phyloP scores from a whole-genome alignment of 139 green algal genomes.

The Chlamydomonas eustigma region DNA sequence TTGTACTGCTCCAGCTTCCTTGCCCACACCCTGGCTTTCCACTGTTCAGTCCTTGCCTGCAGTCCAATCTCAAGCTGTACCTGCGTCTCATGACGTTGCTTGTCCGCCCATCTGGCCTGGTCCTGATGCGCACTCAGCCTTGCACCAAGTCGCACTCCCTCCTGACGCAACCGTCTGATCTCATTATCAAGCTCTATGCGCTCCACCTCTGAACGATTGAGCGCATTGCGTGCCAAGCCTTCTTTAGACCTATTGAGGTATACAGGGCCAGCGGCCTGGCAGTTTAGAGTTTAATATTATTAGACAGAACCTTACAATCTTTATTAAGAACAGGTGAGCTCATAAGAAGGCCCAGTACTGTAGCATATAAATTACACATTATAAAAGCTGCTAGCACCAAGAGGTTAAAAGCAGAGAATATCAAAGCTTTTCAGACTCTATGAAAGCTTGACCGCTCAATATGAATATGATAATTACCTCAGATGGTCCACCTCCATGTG shows the following conservation, averaged over 20 bases:
- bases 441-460: no score
- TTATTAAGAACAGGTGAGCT: no score
- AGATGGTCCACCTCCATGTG: slow-evolving; percentile 54
- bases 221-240: slow-evolving; percentile 37
- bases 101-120: slow-evolving; percentile 46
- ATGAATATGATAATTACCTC: no score
- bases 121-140: slow-evolving; percentile 28
- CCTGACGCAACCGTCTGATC: slow-evolving; percentile 24
- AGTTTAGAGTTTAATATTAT: no score
- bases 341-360: no score
- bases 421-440: no score
- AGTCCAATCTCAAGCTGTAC: slow-evolving; percentile 36
- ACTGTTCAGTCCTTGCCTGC: slow-evolving; percentile 36
- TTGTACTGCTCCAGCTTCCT: slow-evolving; percentile 52
- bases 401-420: no score
- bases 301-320: no score
- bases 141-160: not conserved
- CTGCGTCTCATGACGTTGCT: slow-evolving; percentile 44
- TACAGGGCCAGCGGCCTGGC: no score
- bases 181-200: slow-evolving; percentile 49
- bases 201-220: slow-evolving; percentile 49
- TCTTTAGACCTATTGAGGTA: slow-evolving; percentile 39
- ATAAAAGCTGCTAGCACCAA: no score
- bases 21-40: slow-evolving; percentile 50
- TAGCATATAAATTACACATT: no score